Conservation (phyloP, 1,284 basidiomycete genomes). For the Leccinum idahoense region DNA sequence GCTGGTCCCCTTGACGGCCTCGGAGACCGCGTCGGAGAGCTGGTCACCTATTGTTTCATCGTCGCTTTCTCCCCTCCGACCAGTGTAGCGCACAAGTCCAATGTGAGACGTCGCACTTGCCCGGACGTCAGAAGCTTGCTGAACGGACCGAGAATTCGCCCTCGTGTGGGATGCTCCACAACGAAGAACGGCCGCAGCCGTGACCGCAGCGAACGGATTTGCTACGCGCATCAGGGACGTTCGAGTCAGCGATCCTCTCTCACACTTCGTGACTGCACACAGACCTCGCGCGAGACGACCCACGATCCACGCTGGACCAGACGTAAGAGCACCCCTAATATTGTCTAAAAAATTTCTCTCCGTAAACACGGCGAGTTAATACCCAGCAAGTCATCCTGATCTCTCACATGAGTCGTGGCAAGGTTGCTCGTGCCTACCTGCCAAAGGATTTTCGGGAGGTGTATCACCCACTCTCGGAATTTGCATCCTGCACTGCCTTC, state of each 20-base stretch:
- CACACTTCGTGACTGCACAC: conserved; percentile 16
- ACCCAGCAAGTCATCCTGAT: not conserved
- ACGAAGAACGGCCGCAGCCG: conserved; percentile 75
- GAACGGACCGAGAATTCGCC: conserved; percentile 71
- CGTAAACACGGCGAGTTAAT: conserved; percentile 9
- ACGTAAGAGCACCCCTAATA: conserved; percentile 61
- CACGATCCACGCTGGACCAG: conserved; percentile 51
- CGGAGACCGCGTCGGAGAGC: conserved; percentile 21
- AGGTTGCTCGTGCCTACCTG: conserved; percentile 65
- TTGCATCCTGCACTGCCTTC: conserved; percentile 30
- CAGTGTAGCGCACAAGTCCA: conserved; percentile 43
- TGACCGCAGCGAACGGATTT: conserved; percentile 38
- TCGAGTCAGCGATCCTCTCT: conserved; percentile 15
- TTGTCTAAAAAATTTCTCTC: conserved; percentile 36
- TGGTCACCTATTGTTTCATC: conserved; percentile 8
- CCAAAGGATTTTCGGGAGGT: conserved; percentile 79
- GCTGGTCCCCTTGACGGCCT: conserved; percentile 26
- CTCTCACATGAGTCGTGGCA: conserved; percentile 49
- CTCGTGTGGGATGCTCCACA: conserved; percentile 65
- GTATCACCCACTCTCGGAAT: conserved; percentile 59
- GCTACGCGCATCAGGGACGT: conserved; percentile 16
- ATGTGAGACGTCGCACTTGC: conserved; percentile 37
- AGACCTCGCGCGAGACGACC: conserved; percentile 39
- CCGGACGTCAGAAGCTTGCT: conserved; percentile 45
- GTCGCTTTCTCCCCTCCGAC: conserved; percentile 13